phyloP scores from a whole-genome alignment of 2,329 filamentous ascomycete species.

The Epichloe festucae region DNA sequence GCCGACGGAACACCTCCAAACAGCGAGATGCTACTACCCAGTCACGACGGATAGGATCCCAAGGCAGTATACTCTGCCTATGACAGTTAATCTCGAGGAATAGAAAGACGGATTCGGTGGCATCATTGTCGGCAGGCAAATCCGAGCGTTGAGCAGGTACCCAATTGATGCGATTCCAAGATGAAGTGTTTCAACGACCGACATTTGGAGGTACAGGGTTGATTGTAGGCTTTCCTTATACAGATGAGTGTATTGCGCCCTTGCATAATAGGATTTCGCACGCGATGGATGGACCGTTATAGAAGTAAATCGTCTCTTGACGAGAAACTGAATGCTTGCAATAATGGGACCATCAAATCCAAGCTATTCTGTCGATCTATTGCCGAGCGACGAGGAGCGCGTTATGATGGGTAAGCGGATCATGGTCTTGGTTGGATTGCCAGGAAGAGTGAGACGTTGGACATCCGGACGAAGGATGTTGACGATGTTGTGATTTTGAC shows the following conservation, averaged over 20 bases:
- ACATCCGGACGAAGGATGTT: constrained; percentile 20
- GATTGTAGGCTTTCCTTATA: no score
- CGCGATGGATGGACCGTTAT: no score
- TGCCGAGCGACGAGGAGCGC: constrained; percentile 16
- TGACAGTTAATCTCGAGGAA: constrained; percentile 16
- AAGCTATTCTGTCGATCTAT: no score
- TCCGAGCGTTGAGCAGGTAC: constrained; percentile 23
- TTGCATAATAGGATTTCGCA: no score
- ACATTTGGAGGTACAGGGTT: no score
- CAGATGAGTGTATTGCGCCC: no score
- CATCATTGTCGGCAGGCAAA: constrained; percentile 28
- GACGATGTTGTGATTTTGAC: constrained; percentile 25
- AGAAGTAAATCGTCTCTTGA: no score
- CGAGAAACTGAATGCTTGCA: no score
- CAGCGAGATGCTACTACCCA: constrained; percentile 30
- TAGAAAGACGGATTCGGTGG: constrained; percentile 25
- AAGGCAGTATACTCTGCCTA: constrained; percentile 22
- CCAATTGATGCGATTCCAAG: constrained; percentile 17
- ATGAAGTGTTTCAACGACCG: constrained; percentile 18
- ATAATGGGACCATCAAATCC: no score
- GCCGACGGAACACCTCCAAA: constrained; percentile 22
- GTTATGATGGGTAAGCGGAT: constrained; percentile 27
- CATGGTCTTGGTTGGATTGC: constrained; percentile 23
- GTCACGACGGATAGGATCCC: constrained; percentile 23
- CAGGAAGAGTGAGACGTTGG: constrained; percentile 15